Evolutionary conservation across 2,329 filamentous ascomycete species (phyloP).

Genomic region (Clonostachys solani): DNA sequence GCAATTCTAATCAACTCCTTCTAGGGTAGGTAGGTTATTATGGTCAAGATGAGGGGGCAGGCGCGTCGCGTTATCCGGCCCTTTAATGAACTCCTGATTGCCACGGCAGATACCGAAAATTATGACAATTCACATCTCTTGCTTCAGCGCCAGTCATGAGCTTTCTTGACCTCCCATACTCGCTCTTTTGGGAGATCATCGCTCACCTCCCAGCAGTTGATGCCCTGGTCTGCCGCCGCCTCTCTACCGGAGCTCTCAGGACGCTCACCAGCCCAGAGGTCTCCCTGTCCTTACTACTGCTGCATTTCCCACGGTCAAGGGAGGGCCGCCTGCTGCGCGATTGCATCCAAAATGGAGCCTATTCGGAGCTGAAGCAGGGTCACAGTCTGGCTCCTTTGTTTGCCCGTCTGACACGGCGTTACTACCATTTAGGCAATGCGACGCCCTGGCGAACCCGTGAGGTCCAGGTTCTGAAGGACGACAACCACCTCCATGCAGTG

Average conservation of each 20-base stretch:
- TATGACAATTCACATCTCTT: too few species aligned
- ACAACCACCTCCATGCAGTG: constrained; percentile 24
- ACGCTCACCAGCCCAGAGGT: constrained; percentile 44
- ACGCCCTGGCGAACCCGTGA: constrained; percentile 28
- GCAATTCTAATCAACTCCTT: too few species aligned
- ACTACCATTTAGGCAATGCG: constrained; percentile 45
- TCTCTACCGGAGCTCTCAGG: constrained; percentile 41
- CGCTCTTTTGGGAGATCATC: constrained; percentile 52
- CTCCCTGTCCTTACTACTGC: constrained; percentile 40
- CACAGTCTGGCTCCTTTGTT: constrained; percentile 36
- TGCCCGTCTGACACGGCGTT: constrained; percentile 45
- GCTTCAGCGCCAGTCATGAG: constrained; percentile 14
- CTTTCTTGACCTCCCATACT: constrained; percentile 46
- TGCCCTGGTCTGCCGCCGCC: constrained; percentile 43
- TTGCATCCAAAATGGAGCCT: constrained; percentile 3
- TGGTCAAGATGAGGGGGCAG: too few species aligned
- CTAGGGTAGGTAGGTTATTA: too few species aligned
- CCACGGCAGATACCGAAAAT: too few species aligned
- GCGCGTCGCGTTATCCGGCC: too few species aligned
- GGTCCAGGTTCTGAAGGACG: constrained; percentile 9
- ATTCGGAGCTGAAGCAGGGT: background rate
- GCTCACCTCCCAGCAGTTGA: constrained; percentile 43
- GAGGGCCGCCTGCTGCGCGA: constrained; percentile 39
- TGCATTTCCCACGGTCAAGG: constrained; percentile 45
- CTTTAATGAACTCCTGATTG: too few species aligned